Percentiles rank a stretch among this genome's conserved stretches.
Evolutionary conservation across 345 rosid genomes (phyloP).

Genomic region (Balakata baccata): DNA sequence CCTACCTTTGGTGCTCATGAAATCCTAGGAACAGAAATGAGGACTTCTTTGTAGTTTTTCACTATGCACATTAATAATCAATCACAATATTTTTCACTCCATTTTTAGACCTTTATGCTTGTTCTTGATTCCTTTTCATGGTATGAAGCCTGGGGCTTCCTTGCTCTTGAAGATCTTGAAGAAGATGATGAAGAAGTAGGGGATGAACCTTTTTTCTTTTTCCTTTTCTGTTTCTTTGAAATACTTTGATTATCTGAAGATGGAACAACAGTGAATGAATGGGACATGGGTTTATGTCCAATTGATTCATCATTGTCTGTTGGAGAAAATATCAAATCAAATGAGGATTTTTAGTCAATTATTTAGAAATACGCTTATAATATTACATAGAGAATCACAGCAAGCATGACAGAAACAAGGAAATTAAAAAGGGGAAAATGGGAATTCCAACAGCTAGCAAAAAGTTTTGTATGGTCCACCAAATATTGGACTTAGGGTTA

Average conservation of each 20-base stretch:
- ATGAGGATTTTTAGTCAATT: neutral
- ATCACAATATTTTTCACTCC: slow-evolving; percentile 7
- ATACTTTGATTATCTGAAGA: slow-evolving; percentile 32
- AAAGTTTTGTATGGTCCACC: slow-evolving; percentile 9
- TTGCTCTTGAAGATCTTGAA: slow-evolving; percentile 30
- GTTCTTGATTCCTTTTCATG: slow-evolving; percentile 22
- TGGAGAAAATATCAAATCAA: neutral
- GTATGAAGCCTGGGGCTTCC: slow-evolving; percentile 30
- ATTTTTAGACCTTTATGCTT: slow-evolving; percentile 22
- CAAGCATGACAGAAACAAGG: neutral
- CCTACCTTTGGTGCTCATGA: neutral
- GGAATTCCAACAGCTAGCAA: neutral
- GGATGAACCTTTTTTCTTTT: slow-evolving; percentile 47
- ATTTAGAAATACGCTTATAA: too few species aligned
- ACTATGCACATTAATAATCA: neutral
- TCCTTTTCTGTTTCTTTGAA: slow-evolving; percentile 52
- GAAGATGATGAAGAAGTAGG: slow-evolving; percentile 38
- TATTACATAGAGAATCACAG: neutral
- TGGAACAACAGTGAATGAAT: slow-evolving; percentile 31
- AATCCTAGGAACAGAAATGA: slow-evolving; percentile 1
- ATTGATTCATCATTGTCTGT: slow-evolving; percentile 44
- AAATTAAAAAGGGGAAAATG: too few species aligned
- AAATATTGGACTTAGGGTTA: neutral
- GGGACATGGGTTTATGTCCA: slow-evolving; percentile 31
- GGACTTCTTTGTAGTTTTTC: slow-evolving; percentile 4